Conservation (phyloP, 2,329 filamentous ascomycete species). For the Stemphylium vesicarium region DNA sequence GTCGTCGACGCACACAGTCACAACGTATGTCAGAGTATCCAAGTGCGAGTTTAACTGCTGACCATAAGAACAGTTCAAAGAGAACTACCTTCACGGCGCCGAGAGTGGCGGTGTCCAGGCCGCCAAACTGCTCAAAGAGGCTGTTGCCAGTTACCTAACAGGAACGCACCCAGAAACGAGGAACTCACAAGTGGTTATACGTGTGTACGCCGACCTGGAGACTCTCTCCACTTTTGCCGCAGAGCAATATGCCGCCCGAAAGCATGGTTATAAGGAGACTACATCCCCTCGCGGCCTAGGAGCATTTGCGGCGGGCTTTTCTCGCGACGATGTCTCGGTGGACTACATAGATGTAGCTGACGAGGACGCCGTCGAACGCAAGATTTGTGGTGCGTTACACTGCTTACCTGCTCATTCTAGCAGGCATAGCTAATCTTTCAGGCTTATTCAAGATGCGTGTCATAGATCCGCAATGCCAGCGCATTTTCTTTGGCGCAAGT, state of each 20-base stretch:
- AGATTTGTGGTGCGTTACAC: slow-evolving; percentile 1
- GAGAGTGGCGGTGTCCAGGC: background rate
- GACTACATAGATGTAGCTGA: slow-evolving; percentile 8
- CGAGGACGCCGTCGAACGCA: background rate
- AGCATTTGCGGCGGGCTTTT: slow-evolving; percentile 9
- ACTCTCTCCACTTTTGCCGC: background rate
- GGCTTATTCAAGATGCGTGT: background rate
- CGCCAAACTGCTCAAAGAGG: background rate
- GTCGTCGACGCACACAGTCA: slow-evolving; percentile 1
- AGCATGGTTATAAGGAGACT: background rate
- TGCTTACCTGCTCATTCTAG: too few species aligned
- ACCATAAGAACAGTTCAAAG: background rate
- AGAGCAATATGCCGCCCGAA: background rate
- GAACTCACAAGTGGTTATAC: background rate
- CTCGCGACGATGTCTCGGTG: background rate
- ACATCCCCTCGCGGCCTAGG: background rate
- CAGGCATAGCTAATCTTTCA: background rate
- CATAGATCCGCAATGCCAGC: background rate
- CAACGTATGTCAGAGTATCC: background rate
- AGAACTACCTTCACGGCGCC: background rate
- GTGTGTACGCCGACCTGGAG: background rate
- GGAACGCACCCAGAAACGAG: background rate
- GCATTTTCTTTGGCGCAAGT: background rate
- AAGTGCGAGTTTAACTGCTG: background rate
- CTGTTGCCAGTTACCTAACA: background rate